Evolutionary conservation across 768 basidiomycete genomes (phyloP), one percentile per base, ranked within the genome.

Genomic region (Auricularia cornea): DNA sequence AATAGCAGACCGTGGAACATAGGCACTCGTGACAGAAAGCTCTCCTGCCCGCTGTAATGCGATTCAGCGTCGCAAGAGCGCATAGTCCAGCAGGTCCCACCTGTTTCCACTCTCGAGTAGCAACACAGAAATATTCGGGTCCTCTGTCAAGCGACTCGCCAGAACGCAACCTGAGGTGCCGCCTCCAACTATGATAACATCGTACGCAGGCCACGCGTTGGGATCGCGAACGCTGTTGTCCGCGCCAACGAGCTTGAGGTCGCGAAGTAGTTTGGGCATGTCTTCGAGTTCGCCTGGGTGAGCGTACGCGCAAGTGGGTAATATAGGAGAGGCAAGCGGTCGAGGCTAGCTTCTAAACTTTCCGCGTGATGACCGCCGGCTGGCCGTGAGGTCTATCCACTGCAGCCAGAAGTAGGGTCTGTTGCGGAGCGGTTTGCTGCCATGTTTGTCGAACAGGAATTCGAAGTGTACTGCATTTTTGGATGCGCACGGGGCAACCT

Each of bases 91-190:
- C 23, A 18, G 12, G 20, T 16, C 66, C 68, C 30, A 67, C 66
- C 40, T 68, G 66, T 1, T 73, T 38, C 75, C 48, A 63, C 66
- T 60, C 70, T 64, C 71, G 16, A 72, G 61, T 16, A 77, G 71
- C 23, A 78, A 68, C 10, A 79, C 77, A 29, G 73, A 69, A 63
- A 65, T 67, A 59, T 69, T 64, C 3, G 68, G 44, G 62, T 76
- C 72, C 52, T 76, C 75, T 3, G 71, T 69, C 41, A 79, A 69
- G 20, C 78, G 69, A 30, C 67, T 70, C 20, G 77, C 78, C 16
- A 78, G 68, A 3, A 75, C 74, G 44, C 76, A 68, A n/a, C 78
- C 77, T 18, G 73, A 73, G 28, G 76, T 70, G 11, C 77, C 77
- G 59, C 77, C 77, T 61, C 70, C 70, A 11, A 68, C 72, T 62